A percentile compares a stretch with the other conserved stretches of the same genome.
Conservation (phyloP, 768 basidiomycete species). For the Xerocomellus intermedius region DNA sequence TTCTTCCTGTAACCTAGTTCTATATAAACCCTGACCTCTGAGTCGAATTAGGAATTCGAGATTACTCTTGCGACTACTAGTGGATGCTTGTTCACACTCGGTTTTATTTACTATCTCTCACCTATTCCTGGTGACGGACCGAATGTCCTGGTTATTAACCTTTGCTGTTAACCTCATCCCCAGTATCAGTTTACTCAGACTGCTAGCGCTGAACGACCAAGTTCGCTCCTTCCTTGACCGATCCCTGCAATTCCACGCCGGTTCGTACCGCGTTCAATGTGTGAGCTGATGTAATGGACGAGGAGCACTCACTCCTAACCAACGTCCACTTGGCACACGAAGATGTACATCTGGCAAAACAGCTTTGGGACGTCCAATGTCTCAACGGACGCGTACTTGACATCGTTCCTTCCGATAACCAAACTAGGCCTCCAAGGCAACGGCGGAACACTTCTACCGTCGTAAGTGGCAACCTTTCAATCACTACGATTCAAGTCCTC, state of each 20-base stretch:
- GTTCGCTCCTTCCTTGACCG: too few species aligned
- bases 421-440: conserved; percentile 2
- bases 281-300: not conserved
- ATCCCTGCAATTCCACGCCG: not conserved
- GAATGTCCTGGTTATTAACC: too few species aligned
- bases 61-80: not conserved
- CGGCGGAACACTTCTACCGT: conserved; percentile 33
- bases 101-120: not conserved
- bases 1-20: not conserved
- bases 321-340: conserved; percentile 34
- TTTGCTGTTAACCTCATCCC: too few species aligned
- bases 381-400: conserved; percentile 25
- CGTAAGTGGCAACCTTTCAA: conserved; percentile 19
- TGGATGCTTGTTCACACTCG: not conserved
- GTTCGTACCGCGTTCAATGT: not conserved
- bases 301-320: conserved; percentile 13
- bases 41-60: not conserved
- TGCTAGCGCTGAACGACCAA: not conserved
- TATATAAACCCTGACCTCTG: not conserved
- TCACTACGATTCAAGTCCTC: not conserved
- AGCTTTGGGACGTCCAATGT: conserved; percentile 35
- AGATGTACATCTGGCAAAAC: conserved; percentile 25
- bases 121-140: not conserved
- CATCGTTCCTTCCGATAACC: conserved; percentile 18
- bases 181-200: too few species aligned